Evolutionary conservation across 768 basidiomycete genomes (phyloP), one percentile per base, ranked within the genome.

Genomic region (Paxillus involutus): DNA sequence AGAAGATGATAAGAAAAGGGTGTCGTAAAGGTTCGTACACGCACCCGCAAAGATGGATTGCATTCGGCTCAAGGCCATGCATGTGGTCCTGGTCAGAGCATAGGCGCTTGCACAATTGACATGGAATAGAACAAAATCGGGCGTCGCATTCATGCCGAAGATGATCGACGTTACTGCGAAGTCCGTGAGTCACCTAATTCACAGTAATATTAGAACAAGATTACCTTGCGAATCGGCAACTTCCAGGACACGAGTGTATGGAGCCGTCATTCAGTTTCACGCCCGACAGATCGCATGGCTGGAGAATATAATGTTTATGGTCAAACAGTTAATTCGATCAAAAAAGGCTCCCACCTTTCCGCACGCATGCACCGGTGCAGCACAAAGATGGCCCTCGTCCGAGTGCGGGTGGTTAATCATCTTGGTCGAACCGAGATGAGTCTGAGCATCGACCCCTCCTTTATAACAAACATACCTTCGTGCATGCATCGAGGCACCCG

Each of bases 41-140:
- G 35, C 17, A 83, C 84, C 83, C 83, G 72, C 84, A 86, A 33
- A 86, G 74, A 69, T 86, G 84, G 29, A 76, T 53, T 0, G 71
- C 68, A 5, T 51, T 62, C 2, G 57, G 51, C 21, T 74, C 61
- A 4, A 83, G 68, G 1, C 75, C 81, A 49, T 86, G 84, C 43
- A 85, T 69, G 67, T 85, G 85, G 52, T 81, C 64, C 17, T 61
- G 58, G 44, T 69, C 59, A 1, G 75, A 68, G 55, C 84, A 86
- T 17, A 82, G 68, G 14, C 82, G 73, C 56, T 75, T 80, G 61
- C 85, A 86, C 3, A 86, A 64, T 48, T 80, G 72, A 58, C 84
- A 86, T 3, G 64, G 56, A 9, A 82, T 57, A 0, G 84, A 83
- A 58, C 85, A 86, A 35, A 77, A 73, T 12, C 77, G 68, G 32